A percentile compares a stretch with the other conserved stretches of the same genome.
These are phyloP conservation scores for Claviceps fusiformis DNA, from an alignment of 2,329 filamentous ascomycete species.

Conservation along the genomic window DNA sequence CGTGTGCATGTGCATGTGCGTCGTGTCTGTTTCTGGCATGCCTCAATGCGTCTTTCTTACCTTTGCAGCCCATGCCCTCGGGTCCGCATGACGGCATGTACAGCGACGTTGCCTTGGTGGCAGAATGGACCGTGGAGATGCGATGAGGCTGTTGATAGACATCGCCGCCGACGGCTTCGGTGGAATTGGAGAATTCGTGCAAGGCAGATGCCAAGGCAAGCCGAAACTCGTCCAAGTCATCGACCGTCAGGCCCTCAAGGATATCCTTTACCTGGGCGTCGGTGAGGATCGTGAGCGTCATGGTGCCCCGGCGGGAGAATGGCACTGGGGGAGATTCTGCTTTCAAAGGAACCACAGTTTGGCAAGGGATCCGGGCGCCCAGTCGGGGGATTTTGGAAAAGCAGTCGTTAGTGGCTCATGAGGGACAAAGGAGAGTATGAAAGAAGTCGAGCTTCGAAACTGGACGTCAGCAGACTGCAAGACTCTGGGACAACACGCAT, in stretches of 20 bases:
- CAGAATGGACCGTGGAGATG: constrained; percentile 31
- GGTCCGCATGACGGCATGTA: constrained; percentile 63
- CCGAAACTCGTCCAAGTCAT: constrained; percentile 41
- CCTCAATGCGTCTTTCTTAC: constrained; percentile 16
- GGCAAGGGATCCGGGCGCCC: not conserved
- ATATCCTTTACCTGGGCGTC: constrained; percentile 41
- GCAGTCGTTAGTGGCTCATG: not conserved
- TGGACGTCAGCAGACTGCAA: too few species aligned
- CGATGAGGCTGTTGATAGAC: constrained; percentile 43
- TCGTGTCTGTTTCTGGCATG: not conserved
- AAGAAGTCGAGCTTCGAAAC: not conserved
- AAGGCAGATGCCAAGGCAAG: constrained; percentile 35
- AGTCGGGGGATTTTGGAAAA: not conserved
- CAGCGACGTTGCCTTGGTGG: constrained; percentile 45
- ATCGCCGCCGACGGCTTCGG: constrained; percentile 27
- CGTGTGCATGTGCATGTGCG: not conserved
- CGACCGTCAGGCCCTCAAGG: constrained; percentile 36
- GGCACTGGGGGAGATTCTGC: too few species aligned
- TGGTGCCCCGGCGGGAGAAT: constrained; percentile 15
- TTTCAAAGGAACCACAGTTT: too few species aligned
- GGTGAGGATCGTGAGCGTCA: constrained; percentile 45
- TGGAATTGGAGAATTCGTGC: constrained; percentile 47
- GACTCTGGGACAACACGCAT: too few species aligned
- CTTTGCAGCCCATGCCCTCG: constrained; percentile 54
- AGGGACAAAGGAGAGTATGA: not conserved